These are phyloP conservation scores for Tolypocladium inflatum DNA, from an alignment of 2,329 filamentous ascomycete species.

Conservation along the genomic window DNA sequence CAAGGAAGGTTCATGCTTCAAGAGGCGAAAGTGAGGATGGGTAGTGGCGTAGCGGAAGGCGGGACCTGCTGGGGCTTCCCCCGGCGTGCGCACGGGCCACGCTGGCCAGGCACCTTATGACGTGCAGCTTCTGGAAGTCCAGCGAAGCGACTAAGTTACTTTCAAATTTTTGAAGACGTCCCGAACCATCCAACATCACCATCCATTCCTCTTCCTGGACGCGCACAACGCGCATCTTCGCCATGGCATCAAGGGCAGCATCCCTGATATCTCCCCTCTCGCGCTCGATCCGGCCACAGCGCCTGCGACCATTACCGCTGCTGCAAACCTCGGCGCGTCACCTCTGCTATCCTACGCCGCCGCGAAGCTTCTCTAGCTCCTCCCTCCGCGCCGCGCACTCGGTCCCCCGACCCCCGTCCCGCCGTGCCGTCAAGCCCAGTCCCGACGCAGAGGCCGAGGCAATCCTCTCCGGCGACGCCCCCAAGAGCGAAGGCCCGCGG, in stretches of 20 bases:
- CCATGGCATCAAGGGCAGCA: conserved; percentile 20
- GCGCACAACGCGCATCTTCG: not conserved
- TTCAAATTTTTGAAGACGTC: not conserved
- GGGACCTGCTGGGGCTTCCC: not conserved
- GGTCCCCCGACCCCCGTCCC: conserved; percentile 23
- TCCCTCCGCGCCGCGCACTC: conserved; percentile 21
- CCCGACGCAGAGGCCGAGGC: conserved; percentile 5
- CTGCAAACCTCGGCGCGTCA: conserved; percentile 7
- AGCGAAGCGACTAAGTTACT: not conserved
- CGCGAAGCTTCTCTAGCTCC: conserved; percentile 4
- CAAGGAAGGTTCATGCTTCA: too few relatives aligned
- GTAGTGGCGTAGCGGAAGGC: not conserved
- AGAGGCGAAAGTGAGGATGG: too few relatives aligned
- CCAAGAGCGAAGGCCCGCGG: conserved; percentile 17
- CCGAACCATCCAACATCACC: not conserved
- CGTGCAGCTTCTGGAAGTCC: not conserved
- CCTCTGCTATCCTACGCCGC: conserved; percentile 4
- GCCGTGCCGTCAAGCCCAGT: conserved; percentile 3
- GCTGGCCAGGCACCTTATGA: not conserved
- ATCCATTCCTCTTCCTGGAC: not conserved
- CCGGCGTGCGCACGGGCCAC: not conserved
- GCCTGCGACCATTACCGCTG: conserved; percentile 9
- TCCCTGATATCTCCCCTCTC: not conserved
- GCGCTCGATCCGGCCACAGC: conserved; percentile 6
- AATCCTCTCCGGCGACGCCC: conserved; percentile 6